phyloP scores from a whole-genome alignment of 331 rosid genomes.

The Quercus lobata region DNA sequence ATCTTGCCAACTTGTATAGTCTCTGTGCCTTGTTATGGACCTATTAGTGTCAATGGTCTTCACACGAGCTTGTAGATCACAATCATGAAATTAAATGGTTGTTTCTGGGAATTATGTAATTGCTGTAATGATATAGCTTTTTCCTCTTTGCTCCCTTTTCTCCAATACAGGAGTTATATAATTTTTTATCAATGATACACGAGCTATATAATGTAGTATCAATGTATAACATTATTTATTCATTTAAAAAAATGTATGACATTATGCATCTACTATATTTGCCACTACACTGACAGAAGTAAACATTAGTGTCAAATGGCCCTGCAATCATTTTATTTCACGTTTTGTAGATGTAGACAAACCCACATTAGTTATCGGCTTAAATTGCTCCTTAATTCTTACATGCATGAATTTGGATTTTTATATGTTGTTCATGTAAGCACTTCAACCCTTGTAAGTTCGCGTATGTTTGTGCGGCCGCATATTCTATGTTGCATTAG shows the following conservation, averaged over 20 bases:
- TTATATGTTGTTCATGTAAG: constrained; percentile 3
- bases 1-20: constrained; percentile 25
- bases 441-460: constrained; percentile 2
- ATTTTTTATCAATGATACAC: too few relatives aligned
- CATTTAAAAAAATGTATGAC: too few relatives aligned
- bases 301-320: background rate
- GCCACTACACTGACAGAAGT: background rate
- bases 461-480: background rate
- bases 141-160: background rate
- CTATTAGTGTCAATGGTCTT: background rate
- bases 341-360: background rate
- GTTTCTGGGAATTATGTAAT: background rate
- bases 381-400: background rate
- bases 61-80: constrained; percentile 18
- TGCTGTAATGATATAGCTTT: background rate
- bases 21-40: constrained; percentile 20
- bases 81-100: constrained; percentile 12
- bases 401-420: background rate
- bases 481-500: background rate
- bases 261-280: background rate
- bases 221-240: too few relatives aligned
- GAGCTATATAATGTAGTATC: too few relatives aligned
- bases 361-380: background rate
- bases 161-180: background rate
- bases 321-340: background rate